phyloP scores from a whole-genome alignment of 2,329 filamentous ascomycete species.

The Neofusicoccum laricinum region DNA sequence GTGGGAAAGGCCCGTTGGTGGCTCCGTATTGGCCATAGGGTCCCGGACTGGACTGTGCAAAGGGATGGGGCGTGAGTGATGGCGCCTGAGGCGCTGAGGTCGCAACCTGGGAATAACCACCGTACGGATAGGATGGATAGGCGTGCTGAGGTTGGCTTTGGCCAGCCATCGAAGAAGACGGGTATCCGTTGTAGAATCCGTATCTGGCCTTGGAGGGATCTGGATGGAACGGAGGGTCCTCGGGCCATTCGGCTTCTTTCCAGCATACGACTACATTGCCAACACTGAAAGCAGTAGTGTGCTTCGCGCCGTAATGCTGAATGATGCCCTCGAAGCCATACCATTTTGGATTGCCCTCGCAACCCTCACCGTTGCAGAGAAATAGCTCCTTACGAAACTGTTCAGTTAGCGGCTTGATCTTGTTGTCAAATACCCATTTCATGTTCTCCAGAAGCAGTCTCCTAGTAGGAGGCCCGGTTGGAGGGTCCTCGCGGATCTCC shows the following conservation, averaged over 20 bases:
- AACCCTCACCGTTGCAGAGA: constrained; percentile 63
- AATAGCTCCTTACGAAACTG: constrained; percentile 68
- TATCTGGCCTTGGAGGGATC: constrained; percentile 51
- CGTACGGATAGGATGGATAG: constrained; percentile 29
- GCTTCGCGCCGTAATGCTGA: constrained; percentile 81
- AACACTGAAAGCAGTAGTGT: constrained; percentile 66
- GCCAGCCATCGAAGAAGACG: constrained; percentile 24
- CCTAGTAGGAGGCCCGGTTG: constrained; percentile 54
- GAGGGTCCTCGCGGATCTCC: constrained; percentile 41
- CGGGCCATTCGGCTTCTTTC: constrained; percentile 75
- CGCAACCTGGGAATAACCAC: constrained; percentile 37
- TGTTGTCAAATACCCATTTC: constrained; percentile 80
- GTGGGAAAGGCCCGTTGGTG: constrained; percentile 36
- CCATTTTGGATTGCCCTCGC: constrained; percentile 61
- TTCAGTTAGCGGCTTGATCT: constrained; percentile 69
- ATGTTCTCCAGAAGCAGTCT: constrained; percentile 77
- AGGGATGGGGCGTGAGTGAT: constrained; percentile 25
- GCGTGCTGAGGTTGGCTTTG: constrained; percentile 20
- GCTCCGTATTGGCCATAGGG: constrained; percentile 31
- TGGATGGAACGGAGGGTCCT: constrained; percentile 67
- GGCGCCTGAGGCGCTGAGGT: constrained; percentile 36
- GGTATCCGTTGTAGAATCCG: constrained; percentile 30
- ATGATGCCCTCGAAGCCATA: constrained; percentile 77
- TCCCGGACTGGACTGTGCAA: constrained; percentile 33
- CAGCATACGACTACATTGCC: constrained; percentile 74